Evolutionary conservation across 2,329 filamentous ascomycete species (phyloP).

Genomic region (Ramularia collo-cygni): DNA sequence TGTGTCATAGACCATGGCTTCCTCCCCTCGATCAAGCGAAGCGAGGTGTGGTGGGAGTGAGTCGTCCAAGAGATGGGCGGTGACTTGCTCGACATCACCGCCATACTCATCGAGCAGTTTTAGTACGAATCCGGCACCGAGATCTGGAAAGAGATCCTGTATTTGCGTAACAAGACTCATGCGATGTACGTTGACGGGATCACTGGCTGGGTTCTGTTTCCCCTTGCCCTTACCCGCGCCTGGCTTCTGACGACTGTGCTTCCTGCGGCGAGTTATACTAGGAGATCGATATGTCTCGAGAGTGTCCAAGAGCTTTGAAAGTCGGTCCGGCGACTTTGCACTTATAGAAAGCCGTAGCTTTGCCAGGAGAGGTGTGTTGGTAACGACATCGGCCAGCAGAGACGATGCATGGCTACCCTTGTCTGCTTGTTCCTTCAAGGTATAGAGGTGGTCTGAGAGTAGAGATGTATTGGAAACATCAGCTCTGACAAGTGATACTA

Average conservation of each 20-base stretch:
- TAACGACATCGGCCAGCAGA: slow-evolving; percentile 74
- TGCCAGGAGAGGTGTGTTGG: slow-evolving; percentile 67
- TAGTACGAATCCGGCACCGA: slow-evolving; percentile 76
- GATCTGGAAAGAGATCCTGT: slow-evolving; percentile 86
- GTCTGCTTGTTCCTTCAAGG: slow-evolving; percentile 65
- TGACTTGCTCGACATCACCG: slow-evolving; percentile 70
- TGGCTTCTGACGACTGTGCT: slow-evolving; percentile 53
- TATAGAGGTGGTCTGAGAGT: slow-evolving; percentile 76
- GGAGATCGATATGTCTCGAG: slow-evolving; percentile 51
- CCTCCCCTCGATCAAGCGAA: slow-evolving; percentile 56
- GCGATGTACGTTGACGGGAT: slow-evolving; percentile 63
- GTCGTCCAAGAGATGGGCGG: slow-evolving; percentile 73
- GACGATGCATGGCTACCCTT: slow-evolving; percentile 49
- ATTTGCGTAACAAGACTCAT: slow-evolving; percentile 82
- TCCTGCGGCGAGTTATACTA: slow-evolving; percentile 47
- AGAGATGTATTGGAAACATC: slow-evolving; percentile 64
- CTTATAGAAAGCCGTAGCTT: slow-evolving; percentile 52
- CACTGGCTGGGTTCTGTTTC: slow-evolving; percentile 27
- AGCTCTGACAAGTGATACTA: slow-evolving; percentile 62
- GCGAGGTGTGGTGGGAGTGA: slow-evolving; percentile 64
- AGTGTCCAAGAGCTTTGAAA: slow-evolving; percentile 54
- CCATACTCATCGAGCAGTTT: slow-evolving; percentile 72
- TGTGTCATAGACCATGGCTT: slow-evolving; percentile 43
- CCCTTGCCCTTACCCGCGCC: slow-evolving; percentile 67
- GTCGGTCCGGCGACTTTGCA: slow-evolving; percentile 47